These are phyloP conservation scores for Veloporphyrellus conicus DNA, from an alignment of 1,284 basidiomycete genomes.

Conservation along the genomic window DNA sequence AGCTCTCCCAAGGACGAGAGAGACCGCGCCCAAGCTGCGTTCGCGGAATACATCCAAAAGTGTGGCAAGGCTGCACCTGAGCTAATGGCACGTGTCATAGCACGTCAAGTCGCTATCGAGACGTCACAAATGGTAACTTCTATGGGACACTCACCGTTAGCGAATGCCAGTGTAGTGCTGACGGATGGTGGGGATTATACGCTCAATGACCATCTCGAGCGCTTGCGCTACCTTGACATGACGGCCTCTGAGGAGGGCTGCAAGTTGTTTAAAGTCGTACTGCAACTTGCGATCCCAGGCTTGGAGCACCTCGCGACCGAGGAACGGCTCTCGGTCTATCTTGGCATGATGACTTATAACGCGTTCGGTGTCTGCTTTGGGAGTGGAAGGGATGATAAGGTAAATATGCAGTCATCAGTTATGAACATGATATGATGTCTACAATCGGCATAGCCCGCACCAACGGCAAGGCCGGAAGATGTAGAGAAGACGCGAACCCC, in stretches of 20 bases:
- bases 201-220: constrained; percentile 71
- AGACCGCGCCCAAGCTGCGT: constrained; percentile 53
- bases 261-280: constrained; percentile 50
- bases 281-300: constrained; percentile 62
- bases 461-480: constrained; percentile 56
- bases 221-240: constrained; percentile 61
- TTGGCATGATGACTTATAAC: constrained; percentile 73
- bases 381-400: constrained; percentile 67
- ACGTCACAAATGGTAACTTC: constrained; percentile 49
- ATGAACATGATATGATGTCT: constrained; percentile 1
- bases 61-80: constrained; percentile 46
- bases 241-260: constrained; percentile 47
- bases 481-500: constrained; percentile 70
- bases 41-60: constrained; percentile 51
- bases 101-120: constrained; percentile 63
- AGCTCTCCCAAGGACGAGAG: constrained; percentile 42
- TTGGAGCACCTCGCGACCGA: constrained; percentile 64
- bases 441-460: constrained; percentile 43
- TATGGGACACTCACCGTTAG: constrained; percentile 23
- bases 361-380: constrained; percentile 63
- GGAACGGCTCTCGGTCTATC: constrained; percentile 56
- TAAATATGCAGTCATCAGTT: constrained; percentile 28
- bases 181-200: constrained; percentile 53
- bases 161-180: constrained; percentile 41
- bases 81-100: constrained; percentile 67